These are phyloP conservation scores for Taiozyma onychis DNA, from an alignment of 1,139 yeast species.

Conservation along the genomic window DNA sequence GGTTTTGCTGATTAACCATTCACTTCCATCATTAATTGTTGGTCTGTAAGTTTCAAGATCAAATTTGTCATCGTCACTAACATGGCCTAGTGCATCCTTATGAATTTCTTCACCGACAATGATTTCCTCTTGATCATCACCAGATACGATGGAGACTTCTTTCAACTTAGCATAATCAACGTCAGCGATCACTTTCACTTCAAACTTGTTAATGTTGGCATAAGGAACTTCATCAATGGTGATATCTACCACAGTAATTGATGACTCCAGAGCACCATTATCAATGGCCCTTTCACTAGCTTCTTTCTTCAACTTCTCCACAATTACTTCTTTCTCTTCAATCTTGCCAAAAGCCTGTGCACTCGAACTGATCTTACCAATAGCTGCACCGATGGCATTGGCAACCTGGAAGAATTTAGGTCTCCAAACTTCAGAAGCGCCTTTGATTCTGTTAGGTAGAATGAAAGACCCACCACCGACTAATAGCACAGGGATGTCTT, in stretches of 20 bases:
- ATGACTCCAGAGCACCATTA: constrained; percentile 29
- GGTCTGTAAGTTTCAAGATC: constrained; percentile 32
- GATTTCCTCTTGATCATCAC: constrained; percentile 1
- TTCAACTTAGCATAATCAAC: constrained; percentile 30
- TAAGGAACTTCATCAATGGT: constrained; percentile 36
- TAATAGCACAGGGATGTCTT: constrained; percentile 35
- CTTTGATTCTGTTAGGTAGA: constrained; percentile 30
- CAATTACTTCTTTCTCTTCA: constrained; percentile 24
- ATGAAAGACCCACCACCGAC: constrained; percentile 44
- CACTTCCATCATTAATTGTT: constrained; percentile 26
- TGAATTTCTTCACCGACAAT: constrained; percentile 6
- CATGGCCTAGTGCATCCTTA: constrained; percentile 11
- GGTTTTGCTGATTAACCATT: constrained; percentile 35
- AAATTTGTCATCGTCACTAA: constrained; percentile 12
- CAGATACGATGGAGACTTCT: neutral
- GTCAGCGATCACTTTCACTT: constrained; percentile 36
- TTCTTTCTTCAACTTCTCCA: constrained; percentile 25
- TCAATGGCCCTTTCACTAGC: constrained; percentile 21
- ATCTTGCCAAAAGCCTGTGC: constrained; percentile 22
- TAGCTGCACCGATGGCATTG: constrained; percentile 44
- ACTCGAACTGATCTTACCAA: constrained; percentile 33
- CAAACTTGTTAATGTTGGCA: constrained; percentile 31
- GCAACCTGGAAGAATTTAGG: constrained; percentile 38
- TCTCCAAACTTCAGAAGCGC: constrained; percentile 35
- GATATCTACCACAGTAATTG: constrained; percentile 30